Evolutionary conservation across 805 yeast genomes (phyloP).

Genomic region (Candida loeiensis): DNA sequence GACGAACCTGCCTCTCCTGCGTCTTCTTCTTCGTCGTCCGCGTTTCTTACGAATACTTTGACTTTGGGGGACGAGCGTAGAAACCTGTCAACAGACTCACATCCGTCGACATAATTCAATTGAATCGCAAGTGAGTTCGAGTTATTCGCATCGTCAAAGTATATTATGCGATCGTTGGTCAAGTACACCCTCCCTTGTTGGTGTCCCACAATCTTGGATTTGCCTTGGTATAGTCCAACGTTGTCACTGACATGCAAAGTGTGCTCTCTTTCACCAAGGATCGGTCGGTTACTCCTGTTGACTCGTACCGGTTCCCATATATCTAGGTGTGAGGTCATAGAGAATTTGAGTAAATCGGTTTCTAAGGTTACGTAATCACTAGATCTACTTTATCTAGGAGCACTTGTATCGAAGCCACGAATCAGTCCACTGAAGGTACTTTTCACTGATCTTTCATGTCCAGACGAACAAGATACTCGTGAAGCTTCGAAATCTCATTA

Average conservation of each 20-base stretch:
- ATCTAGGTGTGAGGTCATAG: slow-evolving; percentile 13
- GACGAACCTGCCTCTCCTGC: too few relatives aligned
- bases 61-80: slow-evolving; percentile 77
- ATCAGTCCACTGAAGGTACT: too few relatives aligned
- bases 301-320: slow-evolving; percentile 37
- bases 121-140: slow-evolving; percentile 49
- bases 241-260: slow-evolving; percentile 32
- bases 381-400: not conserved
- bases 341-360: not conserved
- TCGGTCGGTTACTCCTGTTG: slow-evolving; percentile 39
- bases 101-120: slow-evolving; percentile 36
- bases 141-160: slow-evolving; percentile 50
- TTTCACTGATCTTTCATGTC: too few relatives aligned
- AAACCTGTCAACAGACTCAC: slow-evolving; percentile 52
- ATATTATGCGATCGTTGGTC: slow-evolving; percentile 70
- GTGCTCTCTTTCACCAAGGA: slow-evolving; percentile 30
- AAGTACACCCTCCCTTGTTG: slow-evolving; percentile 78
- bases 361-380: not conserved
- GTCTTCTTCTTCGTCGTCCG: slow-evolving; percentile 5
- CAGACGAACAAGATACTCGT: too few relatives aligned
- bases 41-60: slow-evolving; percentile 27
- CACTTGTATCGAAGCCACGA: too few relatives aligned
- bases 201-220: slow-evolving; percentile 54
- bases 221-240: slow-evolving; percentile 80
- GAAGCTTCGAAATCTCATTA: too few relatives aligned